Base-by-base conservation (phyloP, 1,284 basidiomycete genomes). In the Mycena citricolor region DNA sequence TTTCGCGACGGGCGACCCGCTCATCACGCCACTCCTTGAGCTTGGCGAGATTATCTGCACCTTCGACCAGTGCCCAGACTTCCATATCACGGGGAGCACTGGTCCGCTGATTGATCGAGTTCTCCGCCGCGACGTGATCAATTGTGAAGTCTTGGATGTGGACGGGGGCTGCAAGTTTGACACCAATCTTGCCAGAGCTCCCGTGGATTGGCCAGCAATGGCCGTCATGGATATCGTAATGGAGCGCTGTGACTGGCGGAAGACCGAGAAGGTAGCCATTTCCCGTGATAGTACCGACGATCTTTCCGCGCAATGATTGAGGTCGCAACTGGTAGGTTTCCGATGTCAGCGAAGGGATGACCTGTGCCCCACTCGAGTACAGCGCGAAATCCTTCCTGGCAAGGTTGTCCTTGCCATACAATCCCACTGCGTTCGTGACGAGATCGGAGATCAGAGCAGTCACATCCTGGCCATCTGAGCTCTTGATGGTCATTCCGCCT, bases 131-230 rank as follows among this genome's bases (percentile, higher is more conserved):
- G 25, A 90, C 81, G 63, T 98, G 95, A 61, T 98, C 94, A 53
- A 98, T 77, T 10, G 89, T 90, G 42, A 98, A 67, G 52, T 90
- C 86, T 2, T 80, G 77, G 30, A 94, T 76, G 40, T 77, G 71
- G 7, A 83, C 77, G 2, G 81, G 80, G 5, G 77, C 73, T 2
- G 85, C 81, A 14, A 98, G 80, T 36, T 75, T 71, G 31, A 99
- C 82, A 4, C 89, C 93, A 2, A 98, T 69, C 57, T 89, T 84
- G 3, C 94, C 95, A 34, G 77, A 63, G 5, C 71, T 59, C 0
- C 94, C 94, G 3, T 67, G 69, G 66, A 98, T 92, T 2, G 95
- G 89, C 94, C 94, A 99, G 66, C 94, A 99, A 51, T 86, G 79
- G 2, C 95, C 94, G 19, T 82, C 81, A 42, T 85, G 76, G 19